Conservation (phyloP, 1,284 basidiomycete genomes). For the Laetiporus sulphureus region DNA sequence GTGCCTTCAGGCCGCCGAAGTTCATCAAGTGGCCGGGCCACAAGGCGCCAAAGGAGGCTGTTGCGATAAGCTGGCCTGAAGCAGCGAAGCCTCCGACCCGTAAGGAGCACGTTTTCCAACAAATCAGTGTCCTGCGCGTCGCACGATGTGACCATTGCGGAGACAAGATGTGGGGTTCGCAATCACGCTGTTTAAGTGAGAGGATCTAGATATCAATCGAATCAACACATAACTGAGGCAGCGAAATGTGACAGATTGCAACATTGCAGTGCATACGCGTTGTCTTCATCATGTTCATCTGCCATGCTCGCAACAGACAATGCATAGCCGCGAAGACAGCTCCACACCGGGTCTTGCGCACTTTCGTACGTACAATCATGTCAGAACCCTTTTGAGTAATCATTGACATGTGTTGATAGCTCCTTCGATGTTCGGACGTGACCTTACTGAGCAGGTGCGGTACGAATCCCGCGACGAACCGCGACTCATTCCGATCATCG, state of each 20-base stretch:
- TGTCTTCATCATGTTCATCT: constrained; percentile 57
- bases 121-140: constrained; percentile 83
- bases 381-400: not conserved
- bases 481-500: constrained; percentile 77
- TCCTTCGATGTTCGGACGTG: constrained; percentile 88
- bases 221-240: too few relatives aligned
- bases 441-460: constrained; percentile 77
- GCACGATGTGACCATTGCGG: constrained; percentile 92
- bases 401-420: constrained; percentile 32
- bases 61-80: constrained; percentile 12
- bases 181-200: constrained; percentile 83
- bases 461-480: constrained; percentile 62
- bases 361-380: constrained; percentile 41
- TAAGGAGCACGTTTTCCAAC: constrained; percentile 77
- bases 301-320: constrained; percentile 45
- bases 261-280: constrained; percentile 67
- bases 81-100: constrained; percentile 31
- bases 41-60: constrained; percentile 22
- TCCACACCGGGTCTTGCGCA: constrained; percentile 30
- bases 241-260: constrained; percentile 43
- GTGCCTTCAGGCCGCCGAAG: constrained; percentile 36
- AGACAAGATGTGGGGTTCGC: constrained; percentile 98
- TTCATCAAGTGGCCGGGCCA: constrained; percentile 61
- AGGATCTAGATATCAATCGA: constrained; percentile 12
- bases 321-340: constrained; percentile 25